These are phyloP conservation scores for Plectranthus barbatus DNA, from an alignment of 257 asterid genomes.

Conservation along the genomic window DNA sequence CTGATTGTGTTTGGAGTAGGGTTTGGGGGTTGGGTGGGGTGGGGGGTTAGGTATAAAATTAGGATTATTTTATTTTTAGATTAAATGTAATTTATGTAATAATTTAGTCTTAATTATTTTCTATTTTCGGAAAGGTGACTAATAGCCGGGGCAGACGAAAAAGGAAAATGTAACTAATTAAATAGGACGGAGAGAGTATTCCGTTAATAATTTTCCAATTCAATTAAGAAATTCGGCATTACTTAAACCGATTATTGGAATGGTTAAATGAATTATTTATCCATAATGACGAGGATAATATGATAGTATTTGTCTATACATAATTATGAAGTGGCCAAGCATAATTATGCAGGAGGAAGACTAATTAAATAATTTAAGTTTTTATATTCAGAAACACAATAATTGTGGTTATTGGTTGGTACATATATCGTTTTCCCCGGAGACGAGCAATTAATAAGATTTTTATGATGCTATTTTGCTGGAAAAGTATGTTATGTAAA, in stretches of 20 bases:
- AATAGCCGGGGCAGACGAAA: too few species aligned
- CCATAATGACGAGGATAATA: not conserved
- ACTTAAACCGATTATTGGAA: not conserved
- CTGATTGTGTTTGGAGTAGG: too few species aligned
- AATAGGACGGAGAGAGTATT: too few species aligned
- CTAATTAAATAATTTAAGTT: not conserved
- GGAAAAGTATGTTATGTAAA: not conserved
- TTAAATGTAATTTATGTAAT: too few species aligned
- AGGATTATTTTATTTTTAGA: too few species aligned
- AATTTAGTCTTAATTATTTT: too few species aligned
- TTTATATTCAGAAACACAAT: constrained; percentile 2
- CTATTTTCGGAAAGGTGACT: too few species aligned
- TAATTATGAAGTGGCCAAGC: not conserved
- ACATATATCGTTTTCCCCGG: not conserved
- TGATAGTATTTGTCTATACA: not conserved
- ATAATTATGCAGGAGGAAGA: constrained; percentile 3
- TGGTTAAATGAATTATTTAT: not conserved
- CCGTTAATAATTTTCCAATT: too few species aligned
- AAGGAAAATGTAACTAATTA: too few species aligned
- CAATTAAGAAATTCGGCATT: too few species aligned
- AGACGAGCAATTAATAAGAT: not conserved
- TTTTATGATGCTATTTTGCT: not conserved
- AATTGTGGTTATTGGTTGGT: constrained; percentile 2
- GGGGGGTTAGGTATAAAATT: too few species aligned
- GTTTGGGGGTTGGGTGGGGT: too few species aligned